Base-by-base conservation (phyloP, 139 green algal genomes). In the Trebouxia sp. region DNA sequence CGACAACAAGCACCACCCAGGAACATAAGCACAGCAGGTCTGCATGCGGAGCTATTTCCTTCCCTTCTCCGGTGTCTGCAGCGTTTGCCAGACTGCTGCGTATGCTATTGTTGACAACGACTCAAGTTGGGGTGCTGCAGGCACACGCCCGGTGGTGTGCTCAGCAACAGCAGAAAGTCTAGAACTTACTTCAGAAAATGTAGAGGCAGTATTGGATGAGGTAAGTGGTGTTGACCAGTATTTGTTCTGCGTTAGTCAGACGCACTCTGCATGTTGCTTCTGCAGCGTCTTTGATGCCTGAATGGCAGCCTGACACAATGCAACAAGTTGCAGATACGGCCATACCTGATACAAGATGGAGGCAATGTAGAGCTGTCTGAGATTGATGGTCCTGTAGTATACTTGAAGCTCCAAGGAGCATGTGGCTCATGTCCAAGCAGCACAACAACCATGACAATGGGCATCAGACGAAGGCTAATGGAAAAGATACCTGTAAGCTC, bases 341-440 rank as follows among this genome's bases (percentile, higher is more conserved):
- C 97, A 0, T 99, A 99, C 87, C 88, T 99, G 11, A 99, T 99
- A 92, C 91, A 96, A 58, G 82, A 80, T 79, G 65, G 35, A 15
- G 97, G 97, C 39, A 97, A 99, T 84, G 97, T 99, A 7, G 97
- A 99, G 84, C 93, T 99, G 83, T 90, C 98, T 14, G 97, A 99
- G 77, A 97, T 99, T 72, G 97, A 99, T 75, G 97, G 96, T 0
- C 90, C 97, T 22, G 87, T 93, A 12, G 96, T 99, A 11, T 92
- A 92, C 81, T 88, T 99, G 41, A 88, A 87, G 81, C 41, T 85
- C 15, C 79, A 96, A 81, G 97, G 97, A 11, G 97, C 97, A 0
- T 99, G 97, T 83, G 97, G 97, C 11, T 97, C 90, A 10, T 99
- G 97, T 87, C 97, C 97, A 42, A 93, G 82, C 75, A 96, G 89